A percentile compares a stretch with the other conserved stretches of the same genome.
Evolutionary conservation across 2,329 filamentous ascomycete genomes (phyloP).

Genomic region (Fusarium tanahbumbuense): DNA sequence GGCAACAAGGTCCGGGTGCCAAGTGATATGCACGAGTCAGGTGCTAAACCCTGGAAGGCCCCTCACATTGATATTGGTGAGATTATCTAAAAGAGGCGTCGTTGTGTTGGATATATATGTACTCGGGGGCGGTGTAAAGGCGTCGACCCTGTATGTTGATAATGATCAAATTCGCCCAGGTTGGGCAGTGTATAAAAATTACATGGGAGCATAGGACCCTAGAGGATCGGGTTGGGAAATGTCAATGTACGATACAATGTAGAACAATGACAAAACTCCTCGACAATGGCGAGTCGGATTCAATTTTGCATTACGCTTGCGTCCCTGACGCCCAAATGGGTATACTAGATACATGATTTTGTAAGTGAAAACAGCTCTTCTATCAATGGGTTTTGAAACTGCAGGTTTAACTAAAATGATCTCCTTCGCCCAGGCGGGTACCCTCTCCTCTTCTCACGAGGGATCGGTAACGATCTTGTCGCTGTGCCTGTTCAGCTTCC

Average conservation of each 20-base stretch:
- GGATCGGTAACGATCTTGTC: constrained; percentile 57
- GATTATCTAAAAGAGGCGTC: constrained; percentile 61
- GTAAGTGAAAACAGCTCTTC: constrained; percentile 13
- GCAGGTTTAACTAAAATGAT: constrained; percentile 68
- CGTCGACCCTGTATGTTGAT: constrained; percentile 41
- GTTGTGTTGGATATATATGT: constrained; percentile 34
- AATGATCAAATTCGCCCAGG: constrained; percentile 45
- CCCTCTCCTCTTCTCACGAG: constrained; percentile 62
- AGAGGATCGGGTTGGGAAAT: constrained; percentile 41
- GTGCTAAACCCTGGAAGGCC: constrained; percentile 72
- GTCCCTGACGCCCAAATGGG: constrained; percentile 25
- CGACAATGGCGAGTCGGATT: constrained; percentile 43
- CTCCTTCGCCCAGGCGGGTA: constrained; percentile 70
- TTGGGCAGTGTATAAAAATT: constrained; percentile 50
- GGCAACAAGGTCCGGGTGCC: constrained; percentile 71
- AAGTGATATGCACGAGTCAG: constrained; percentile 74
- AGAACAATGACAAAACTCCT: constrained; percentile 51
- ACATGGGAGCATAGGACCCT: constrained; percentile 43
- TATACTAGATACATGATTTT: constrained; percentile 33
- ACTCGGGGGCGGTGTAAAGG: constrained; percentile 35
- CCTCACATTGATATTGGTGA: constrained; percentile 78
- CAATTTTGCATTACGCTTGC: constrained; percentile 36
- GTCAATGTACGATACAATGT: constrained; percentile 56
- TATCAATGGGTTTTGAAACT: constrained; percentile 6
- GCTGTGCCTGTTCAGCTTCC: constrained; percentile 59